These are phyloP conservation scores for Boletellus ananas DNA, from an alignment of 768 basidiomycete species.

Conservation along the genomic window DNA sequence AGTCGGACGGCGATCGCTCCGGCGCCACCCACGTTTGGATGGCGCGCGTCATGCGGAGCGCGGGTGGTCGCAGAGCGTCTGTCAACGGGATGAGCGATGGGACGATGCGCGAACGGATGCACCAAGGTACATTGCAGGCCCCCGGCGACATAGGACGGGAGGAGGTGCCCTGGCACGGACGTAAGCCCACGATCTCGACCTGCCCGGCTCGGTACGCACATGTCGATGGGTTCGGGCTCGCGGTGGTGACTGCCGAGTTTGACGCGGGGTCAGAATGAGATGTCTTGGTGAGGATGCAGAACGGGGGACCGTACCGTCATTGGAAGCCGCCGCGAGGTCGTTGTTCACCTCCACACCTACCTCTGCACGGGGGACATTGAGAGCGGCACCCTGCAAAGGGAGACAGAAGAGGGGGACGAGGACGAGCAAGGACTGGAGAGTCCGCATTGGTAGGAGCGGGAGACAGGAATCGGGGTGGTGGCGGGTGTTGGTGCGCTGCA, in stretches of 20 bases:
- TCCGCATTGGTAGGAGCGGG: background rate
- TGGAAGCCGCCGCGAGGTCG: background rate
- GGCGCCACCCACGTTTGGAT: background rate
- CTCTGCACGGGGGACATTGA: background rate
- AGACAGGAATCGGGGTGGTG: background rate
- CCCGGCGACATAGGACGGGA: background rate
- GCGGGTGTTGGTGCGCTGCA: background rate
- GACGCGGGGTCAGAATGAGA: background rate
- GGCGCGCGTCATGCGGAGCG: background rate
- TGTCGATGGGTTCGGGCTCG: background rate
- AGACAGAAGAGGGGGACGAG: background rate
- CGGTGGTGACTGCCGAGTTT: background rate
- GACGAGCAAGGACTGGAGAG: background rate
- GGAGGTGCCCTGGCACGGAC: background rate
- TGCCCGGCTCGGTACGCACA: background rate
- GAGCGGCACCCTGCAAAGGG: background rate
- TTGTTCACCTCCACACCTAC: background rate
- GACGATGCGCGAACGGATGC: too few species aligned
- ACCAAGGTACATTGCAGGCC: background rate
- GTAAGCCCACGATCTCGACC: background rate
- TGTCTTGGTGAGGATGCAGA: background rate
- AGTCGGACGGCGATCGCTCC: background rate
- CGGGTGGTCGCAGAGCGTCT: conserved; percentile 1
- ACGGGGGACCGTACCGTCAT: background rate
- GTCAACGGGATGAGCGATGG: background rate